These are phyloP conservation scores for Endotrypanum monterogeii DNA, from an alignment of 208 protist species.

Conservation along the genomic window DNA sequence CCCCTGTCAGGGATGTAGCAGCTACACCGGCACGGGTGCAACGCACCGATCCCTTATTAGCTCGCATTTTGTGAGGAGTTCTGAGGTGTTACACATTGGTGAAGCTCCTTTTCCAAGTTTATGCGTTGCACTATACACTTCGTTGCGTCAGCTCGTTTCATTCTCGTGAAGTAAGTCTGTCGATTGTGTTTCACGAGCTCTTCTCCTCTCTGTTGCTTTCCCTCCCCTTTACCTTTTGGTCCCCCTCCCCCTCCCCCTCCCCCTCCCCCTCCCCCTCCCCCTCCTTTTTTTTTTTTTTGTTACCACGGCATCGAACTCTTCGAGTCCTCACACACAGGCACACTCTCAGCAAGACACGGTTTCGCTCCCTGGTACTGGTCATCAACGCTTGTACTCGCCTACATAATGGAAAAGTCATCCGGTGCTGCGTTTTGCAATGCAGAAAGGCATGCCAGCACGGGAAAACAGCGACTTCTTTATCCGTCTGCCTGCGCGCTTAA, in stretches of 20 bases:
- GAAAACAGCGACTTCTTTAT: conserved; percentile 4
- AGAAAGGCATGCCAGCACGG: not conserved
- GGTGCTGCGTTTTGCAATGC: no score
- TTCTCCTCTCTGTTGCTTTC: no score
- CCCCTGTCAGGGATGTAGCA: not conserved
- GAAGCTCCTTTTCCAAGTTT: no score
- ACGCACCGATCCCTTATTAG: not conserved
- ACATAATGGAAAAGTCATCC: not conserved
- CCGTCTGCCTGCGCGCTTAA: conserved; percentile 22
- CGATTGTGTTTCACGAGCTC: no score
- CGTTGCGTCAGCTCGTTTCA: no score
- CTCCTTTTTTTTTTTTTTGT: no score
- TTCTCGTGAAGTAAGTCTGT: no score
- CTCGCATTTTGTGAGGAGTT: not conserved
- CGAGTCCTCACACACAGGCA: not conserved
- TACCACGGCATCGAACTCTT: not conserved
- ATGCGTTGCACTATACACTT: no score
- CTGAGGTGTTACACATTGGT: no score
- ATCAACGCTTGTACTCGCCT: not conserved
- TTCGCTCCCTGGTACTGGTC: not conserved
- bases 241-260: no score
- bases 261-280: no score
- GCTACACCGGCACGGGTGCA: not conserved
- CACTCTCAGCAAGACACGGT: not conserved
- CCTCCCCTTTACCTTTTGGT: no score